A percentile compares a stretch with the other conserved stretches of the same genome.
phyloP scores from a whole-genome alignment of 345 rosid genomes.

The Populus davidiana region DNA sequence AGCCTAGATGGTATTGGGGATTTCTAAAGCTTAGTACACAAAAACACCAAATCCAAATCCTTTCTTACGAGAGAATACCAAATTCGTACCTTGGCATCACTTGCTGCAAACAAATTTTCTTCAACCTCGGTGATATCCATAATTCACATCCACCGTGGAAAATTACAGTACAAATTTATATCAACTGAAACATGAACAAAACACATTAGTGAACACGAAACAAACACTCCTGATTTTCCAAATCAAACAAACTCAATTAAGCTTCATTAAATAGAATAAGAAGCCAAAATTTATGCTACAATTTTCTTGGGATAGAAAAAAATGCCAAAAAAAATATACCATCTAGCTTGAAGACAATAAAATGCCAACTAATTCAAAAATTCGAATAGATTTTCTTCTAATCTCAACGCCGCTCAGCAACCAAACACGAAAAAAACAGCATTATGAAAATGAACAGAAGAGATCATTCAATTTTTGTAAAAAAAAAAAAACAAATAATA shows the following conservation, averaged over 20 bases:
- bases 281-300: not conserved
- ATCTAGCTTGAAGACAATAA: not conserved
- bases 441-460: not conserved
- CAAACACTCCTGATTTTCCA: not conserved
- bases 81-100: slow-evolving; percentile 88
- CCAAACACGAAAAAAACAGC: not conserved
- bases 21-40: not conserved
- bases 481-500: not conserved
- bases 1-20: not conserved
- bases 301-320: not conserved
- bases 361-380: not conserved
- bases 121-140: slow-evolving; percentile 91
- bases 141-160: slow-evolving; percentile 34
- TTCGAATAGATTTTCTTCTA: not conserved
- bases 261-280: not conserved
- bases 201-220: slow-evolving; percentile 11
- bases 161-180: slow-evolving; percentile 33
- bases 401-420: not conserved
- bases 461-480: not conserved
- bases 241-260: not conserved
- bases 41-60: not conserved
- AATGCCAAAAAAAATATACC: not conserved
- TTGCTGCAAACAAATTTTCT: slow-evolving; percentile 82
- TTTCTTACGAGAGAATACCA: not conserved
- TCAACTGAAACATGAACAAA: slow-evolving; percentile 35